Conservation (phyloP, 2,329 filamentous ascomycete species). For the Paracamarosporium sp. region DNA sequence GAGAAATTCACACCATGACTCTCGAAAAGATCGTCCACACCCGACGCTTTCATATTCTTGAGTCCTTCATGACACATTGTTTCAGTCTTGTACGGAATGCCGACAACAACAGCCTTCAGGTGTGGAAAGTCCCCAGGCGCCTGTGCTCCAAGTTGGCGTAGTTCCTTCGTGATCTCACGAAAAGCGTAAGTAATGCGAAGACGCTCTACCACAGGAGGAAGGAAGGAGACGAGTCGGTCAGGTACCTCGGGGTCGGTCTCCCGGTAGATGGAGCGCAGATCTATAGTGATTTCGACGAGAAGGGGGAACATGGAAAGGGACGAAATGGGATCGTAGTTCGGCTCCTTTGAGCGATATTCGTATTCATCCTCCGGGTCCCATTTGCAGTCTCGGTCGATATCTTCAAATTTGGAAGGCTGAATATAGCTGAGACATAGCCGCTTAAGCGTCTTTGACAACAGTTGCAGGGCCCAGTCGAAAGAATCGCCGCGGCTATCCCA, state of each 20-base stretch:
- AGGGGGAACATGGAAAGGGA: background rate
- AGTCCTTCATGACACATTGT: background rate
- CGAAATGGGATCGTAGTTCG: slow-evolving; percentile 1
- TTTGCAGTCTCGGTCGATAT: background rate
- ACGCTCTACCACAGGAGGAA: background rate
- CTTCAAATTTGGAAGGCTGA: background rate
- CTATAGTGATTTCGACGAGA: background rate
- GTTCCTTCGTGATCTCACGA: background rate
- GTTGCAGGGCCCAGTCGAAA: background rate
- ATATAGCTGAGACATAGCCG: background rate
- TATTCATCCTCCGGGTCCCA: background rate
- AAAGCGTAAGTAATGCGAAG: slow-evolving; percentile 1
- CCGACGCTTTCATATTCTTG: background rate
- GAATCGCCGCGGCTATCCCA: background rate
- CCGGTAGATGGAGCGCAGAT: background rate
- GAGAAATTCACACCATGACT: background rate
- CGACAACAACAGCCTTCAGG: background rate
- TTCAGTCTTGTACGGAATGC: background rate
- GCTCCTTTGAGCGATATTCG: background rate
- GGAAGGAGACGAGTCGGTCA: background rate
- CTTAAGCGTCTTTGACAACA: background rate
- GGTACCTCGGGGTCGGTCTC: background rate
- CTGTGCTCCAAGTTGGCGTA: slow-evolving; percentile 3
- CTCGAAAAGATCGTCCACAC: background rate
- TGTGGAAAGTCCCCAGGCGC: background rate